Percentiles rank a stretch among this genome's conserved stretches.
Evolutionary conservation across 768 basidiomycete species (phyloP).

Genomic region (Paxillus ammoniavirescens): DNA sequence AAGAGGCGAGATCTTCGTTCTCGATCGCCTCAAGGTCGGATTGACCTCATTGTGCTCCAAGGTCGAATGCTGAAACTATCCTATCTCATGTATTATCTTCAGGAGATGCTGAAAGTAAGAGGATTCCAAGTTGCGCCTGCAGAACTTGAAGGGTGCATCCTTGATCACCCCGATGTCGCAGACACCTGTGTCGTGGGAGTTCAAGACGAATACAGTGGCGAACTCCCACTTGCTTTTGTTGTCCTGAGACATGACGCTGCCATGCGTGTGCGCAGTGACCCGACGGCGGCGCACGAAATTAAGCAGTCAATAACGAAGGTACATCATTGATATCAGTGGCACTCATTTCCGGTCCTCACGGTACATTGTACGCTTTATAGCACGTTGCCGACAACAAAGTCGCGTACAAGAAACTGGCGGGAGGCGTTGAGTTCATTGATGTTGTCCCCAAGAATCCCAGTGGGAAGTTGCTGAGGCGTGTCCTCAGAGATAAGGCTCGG

Average conservation of each 20-base stretch:
- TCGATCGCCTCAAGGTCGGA: slow-evolving; percentile 66
- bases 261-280: slow-evolving; percentile 31
- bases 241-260: slow-evolving; percentile 45
- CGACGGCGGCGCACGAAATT: slow-evolving; percentile 33
- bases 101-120: slow-evolving; percentile 51
- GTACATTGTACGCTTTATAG: slow-evolving; percentile 27
- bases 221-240: slow-evolving; percentile 64
- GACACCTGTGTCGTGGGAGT: slow-evolving; percentile 68
- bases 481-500: slow-evolving; percentile 52
- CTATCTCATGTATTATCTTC: background rate
- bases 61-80: background rate
- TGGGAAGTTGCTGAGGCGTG: slow-evolving; percentile 61
- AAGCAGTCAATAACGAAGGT: slow-evolving; percentile 56
- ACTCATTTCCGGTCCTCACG: no score
- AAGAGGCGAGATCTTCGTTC: slow-evolving; percentile 61
- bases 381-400: slow-evolving; percentile 58
- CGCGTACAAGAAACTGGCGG: slow-evolving; percentile 58
- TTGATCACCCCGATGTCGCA: slow-evolving; percentile 57
- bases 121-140: slow-evolving; percentile 61
- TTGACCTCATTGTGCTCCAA: background rate
- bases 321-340: background rate
- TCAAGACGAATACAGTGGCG: slow-evolving; percentile 67
- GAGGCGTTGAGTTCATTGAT: slow-evolving; percentile 63
- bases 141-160: slow-evolving; percentile 64
- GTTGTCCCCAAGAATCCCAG: slow-evolving; percentile 68